Conservation (phyloP, 2,329 filamentous ascomycete species). For the Pseudogymnoascus sp. region DNA sequence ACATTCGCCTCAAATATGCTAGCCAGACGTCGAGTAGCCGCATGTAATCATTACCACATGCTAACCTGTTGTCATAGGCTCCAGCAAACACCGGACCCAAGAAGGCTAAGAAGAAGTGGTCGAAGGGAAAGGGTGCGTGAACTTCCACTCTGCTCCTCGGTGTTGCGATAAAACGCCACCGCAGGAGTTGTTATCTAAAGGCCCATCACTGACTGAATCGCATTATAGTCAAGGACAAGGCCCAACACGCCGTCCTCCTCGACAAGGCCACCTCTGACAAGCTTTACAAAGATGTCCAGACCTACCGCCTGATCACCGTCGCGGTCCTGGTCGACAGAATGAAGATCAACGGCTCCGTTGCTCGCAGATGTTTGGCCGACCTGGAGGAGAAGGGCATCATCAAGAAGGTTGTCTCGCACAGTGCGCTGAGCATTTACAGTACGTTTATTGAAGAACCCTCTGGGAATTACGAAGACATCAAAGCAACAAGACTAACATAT, state of each 20-base stretch:
- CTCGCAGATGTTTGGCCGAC: conserved; percentile 80
- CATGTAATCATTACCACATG: not conserved
- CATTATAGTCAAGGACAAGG: conserved; percentile 97
- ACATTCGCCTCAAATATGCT: not conserved
- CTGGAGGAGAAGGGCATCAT: conserved; percentile 98
- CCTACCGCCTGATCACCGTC: conserved; percentile 98
- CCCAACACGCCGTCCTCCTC: conserved; percentile 97
- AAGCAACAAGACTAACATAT: conserved; percentile 25
- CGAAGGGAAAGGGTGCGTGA: conserved; percentile 51
- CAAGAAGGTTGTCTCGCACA: conserved; percentile 95
- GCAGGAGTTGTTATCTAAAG: conserved; percentile 10
- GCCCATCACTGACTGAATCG: conserved; percentile 31
- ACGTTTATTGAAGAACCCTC: conserved; percentile 33
- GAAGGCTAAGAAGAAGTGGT: conserved; percentile 79
- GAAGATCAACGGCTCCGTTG: conserved; percentile 99
- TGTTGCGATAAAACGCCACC: conserved; percentile 4
- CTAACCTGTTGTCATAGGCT: conserved; percentile 29
- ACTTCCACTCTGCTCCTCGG: conserved; percentile 18
- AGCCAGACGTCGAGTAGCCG: not conserved
- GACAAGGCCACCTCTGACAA: conserved; percentile 97
- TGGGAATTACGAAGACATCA: conserved; percentile 11
- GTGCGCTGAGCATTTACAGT: conserved; percentile 98
- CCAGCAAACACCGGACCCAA: conserved; percentile 59
- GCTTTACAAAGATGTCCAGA: conserved; percentile 99
- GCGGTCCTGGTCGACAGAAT: conserved; percentile 97